Percentiles rank a stretch among this genome's conserved stretches.
Conservation (phyloP, 441 rosid genomes). For the Arabidopsis lyrata region DNA sequence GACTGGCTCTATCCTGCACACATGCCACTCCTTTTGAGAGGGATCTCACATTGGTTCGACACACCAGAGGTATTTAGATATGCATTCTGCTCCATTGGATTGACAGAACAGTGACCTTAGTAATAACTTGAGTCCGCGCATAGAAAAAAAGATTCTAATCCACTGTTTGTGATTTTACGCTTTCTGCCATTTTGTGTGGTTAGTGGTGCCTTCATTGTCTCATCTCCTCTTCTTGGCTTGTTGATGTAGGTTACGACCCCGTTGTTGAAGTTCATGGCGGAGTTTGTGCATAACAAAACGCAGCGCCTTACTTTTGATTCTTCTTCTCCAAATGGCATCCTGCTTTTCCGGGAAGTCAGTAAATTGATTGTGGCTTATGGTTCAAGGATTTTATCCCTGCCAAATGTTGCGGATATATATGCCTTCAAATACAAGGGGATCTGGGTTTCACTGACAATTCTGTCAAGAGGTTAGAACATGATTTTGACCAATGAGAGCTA, state of each 20-base stretch:
- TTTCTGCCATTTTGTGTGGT: slow-evolving; percentile 13
- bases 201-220: slow-evolving; percentile 23
- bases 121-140: slow-evolving; percentile 17
- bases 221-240: slow-evolving; percentile 38
- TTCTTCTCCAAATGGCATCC: slow-evolving; percentile 99
- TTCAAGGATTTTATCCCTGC: slow-evolving; percentile 91
- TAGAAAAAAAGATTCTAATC: not conserved
- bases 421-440: slow-evolving; percentile 98
- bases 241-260: slow-evolving; percentile 93
- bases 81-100: slow-evolving; percentile 21
- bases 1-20: slow-evolving; percentile 99
- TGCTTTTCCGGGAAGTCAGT: slow-evolving; percentile 99
- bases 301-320: slow-evolving; percentile 95
- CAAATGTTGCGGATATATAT: slow-evolving; percentile 93
- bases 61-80: slow-evolving; percentile 84
- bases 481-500: slow-evolving; percentile 19
- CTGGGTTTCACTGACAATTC: slow-evolving; percentile 92
- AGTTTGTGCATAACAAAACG: slow-evolving; percentile 94
- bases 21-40: slow-evolving; percentile 94
- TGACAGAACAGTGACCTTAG: slow-evolving; percentile 15
- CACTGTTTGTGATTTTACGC: not conserved
- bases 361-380: slow-evolving; percentile 97
- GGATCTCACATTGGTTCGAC: slow-evolving; percentile 93
- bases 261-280: slow-evolving; percentile 95
- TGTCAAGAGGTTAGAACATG: slow-evolving; percentile 80